Evolutionary conservation across 441 rosid species (phyloP).

Genomic region (Gossypium trilobum): DNA sequence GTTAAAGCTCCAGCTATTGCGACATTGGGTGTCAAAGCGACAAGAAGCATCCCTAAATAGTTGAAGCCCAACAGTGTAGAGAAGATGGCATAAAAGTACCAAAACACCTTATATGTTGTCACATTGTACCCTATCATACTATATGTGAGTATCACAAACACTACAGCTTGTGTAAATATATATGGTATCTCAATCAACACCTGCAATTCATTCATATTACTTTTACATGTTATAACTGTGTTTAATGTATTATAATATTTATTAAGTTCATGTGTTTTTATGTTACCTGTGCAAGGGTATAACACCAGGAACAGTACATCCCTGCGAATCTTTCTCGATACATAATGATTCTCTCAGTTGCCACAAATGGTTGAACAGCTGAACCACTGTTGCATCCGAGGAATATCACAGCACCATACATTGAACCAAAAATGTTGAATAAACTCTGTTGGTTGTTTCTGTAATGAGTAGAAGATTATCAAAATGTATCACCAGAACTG

Average conservation of each 20-base stretch:
- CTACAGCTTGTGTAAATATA: conserved; percentile 28
- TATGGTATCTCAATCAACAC: conserved; percentile 49
- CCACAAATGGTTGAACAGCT: conserved; percentile 31
- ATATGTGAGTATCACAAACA: conserved; percentile 33
- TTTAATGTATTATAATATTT: not conserved
- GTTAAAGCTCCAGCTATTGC: conserved; percentile 36
- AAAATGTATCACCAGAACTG: not conserved
- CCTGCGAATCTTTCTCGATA: conserved; percentile 59
- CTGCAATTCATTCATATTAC: conserved; percentile 13
- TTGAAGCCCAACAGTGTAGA: conserved; percentile 32
- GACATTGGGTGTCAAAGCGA: conserved; percentile 43
- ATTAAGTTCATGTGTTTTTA: not conserved
- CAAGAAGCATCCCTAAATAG: conserved; percentile 46
- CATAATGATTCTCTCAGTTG: conserved; percentile 38
- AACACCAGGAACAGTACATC: conserved; percentile 49
- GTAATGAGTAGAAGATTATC: not conserved
- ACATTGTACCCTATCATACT: conserved; percentile 43
- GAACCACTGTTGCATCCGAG: conserved; percentile 42
- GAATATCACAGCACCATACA: conserved; percentile 35
- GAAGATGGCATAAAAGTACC: conserved; percentile 46
- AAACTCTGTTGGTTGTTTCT: conserved; percentile 46
- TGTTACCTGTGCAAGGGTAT: conserved; percentile 37
- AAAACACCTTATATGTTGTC: conserved; percentile 35
- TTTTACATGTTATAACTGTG: not conserved
- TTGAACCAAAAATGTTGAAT: conserved; percentile 39